Conservation (phyloP, 495 filamentous ascomycete species). For the Trichoderma gamsii region DNA sequence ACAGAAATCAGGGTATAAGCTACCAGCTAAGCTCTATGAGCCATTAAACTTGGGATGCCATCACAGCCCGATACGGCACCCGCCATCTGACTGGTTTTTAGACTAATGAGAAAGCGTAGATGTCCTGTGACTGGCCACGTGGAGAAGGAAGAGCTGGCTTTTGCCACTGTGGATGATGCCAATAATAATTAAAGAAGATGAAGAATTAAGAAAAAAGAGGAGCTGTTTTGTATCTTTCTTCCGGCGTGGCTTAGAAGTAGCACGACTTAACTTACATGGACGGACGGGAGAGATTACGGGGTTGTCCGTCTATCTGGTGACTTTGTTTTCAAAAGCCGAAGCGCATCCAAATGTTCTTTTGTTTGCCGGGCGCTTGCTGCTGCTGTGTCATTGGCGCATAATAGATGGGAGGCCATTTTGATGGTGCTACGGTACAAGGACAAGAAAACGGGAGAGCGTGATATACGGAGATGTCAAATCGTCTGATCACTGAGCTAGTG, state of each 20-base stretch:
- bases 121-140: constrained; percentile 11
- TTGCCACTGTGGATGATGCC: neutral
- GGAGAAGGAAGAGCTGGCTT: constrained; percentile 1
- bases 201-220: neutral
- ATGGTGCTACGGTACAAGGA: neutral
- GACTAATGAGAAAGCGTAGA: neutral
- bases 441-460: neutral
- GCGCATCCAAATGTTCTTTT: neutral
- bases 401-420: neutral
- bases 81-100: neutral
- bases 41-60: neutral
- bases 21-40: neutral
- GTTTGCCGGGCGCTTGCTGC: neutral
- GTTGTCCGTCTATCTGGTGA: no score
- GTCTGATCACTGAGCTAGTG: neutral
- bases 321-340: neutral
- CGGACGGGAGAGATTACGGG: no score
- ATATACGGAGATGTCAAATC: neutral
- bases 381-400: neutral
- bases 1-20: no score
- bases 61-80: neutral
- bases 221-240: neutral
- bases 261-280: no score
- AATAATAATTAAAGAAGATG: neutral
- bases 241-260: no score